These are phyloP conservation scores for Aureobasidium lini DNA, from an alignment of 2,329 filamentous ascomycete genomes.

Conservation along the genomic window DNA sequence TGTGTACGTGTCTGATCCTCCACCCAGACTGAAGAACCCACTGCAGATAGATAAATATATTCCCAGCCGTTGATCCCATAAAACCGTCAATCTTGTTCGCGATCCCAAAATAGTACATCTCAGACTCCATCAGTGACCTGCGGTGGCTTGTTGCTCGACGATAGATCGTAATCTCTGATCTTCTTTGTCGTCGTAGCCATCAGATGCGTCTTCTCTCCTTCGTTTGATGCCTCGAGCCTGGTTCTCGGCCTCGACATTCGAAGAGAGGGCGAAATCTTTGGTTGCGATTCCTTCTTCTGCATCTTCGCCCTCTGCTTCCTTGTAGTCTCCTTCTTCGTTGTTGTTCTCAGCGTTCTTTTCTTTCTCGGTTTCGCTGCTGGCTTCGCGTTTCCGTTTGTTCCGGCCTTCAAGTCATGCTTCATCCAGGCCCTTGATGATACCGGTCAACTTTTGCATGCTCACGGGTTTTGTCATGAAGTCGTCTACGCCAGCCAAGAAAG, in stretches of 20 bases:
- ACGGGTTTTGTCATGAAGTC: conserved; percentile 29
- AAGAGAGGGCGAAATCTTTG: not conserved
- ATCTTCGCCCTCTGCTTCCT: not conserved
- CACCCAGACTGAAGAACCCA: too few relatives aligned
- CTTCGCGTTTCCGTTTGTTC: not conserved
- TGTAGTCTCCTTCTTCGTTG: too few relatives aligned
- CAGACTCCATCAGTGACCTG: not conserved
- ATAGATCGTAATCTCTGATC: not conserved
- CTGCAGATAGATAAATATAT: too few relatives aligned
- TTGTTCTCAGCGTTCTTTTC: not conserved
- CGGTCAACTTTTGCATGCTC: conserved; percentile 21
- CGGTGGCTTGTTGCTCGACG: not conserved
- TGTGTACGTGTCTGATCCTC: too few relatives aligned
- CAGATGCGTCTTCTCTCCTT: not conserved
- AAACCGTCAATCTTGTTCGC: too few relatives aligned
- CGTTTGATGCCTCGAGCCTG: not conserved
- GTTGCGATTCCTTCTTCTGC: not conserved
- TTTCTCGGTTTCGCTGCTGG: not conserved
- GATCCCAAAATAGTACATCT: too few relatives aligned
- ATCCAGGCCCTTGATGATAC: conserved; percentile 10
- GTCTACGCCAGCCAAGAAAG: conserved; percentile 25
- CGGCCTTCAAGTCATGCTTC: not conserved
- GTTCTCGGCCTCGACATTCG: not conserved
- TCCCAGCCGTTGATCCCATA: too few relatives aligned
- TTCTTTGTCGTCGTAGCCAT: not conserved